phyloP scores from a whole-genome alignment of 176 grass and related monocot genomes.

The Calamus simplicifolius region DNA sequence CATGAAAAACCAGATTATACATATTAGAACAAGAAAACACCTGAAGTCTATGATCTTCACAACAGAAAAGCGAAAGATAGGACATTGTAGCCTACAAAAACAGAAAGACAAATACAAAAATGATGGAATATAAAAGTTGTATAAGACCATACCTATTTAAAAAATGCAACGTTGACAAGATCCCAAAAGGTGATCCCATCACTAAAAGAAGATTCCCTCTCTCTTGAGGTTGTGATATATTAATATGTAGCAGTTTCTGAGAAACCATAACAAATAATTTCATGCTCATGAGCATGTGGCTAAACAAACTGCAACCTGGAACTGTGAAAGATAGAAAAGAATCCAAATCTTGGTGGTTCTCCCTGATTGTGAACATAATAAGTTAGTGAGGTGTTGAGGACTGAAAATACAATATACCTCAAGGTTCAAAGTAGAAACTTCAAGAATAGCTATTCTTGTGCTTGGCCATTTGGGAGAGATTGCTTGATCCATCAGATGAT shows the following conservation, averaged over 20 bases:
- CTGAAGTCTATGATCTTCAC: too few relatives aligned
- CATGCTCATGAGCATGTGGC: background rate
- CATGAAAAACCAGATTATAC: too few relatives aligned
- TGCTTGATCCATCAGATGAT: slow-evolving; percentile 30
- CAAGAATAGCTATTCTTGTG: slow-evolving; percentile 87
- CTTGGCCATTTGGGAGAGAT: slow-evolving; percentile 36
- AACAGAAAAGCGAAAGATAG: too few relatives aligned
- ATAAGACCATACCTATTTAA: slow-evolving; percentile 58
- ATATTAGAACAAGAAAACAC: too few relatives aligned
- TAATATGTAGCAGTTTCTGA: slow-evolving; percentile 43
- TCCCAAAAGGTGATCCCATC: slow-evolving; percentile 79
- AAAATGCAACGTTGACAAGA: slow-evolving; percentile 82
- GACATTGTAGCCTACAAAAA: too few relatives aligned
- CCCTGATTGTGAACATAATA: too few relatives aligned
- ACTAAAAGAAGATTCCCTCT: slow-evolving; percentile 67
- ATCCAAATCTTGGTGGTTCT: background rate
- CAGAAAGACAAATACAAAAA: too few relatives aligned
- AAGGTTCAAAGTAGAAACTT: slow-evolving; percentile 38
- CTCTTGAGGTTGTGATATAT: slow-evolving; percentile 45
- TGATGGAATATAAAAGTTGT: too few relatives aligned
- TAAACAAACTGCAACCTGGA: background rate
- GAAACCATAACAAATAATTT: slow-evolving; percentile 1
- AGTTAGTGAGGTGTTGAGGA: too few relatives aligned
- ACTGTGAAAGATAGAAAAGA: slow-evolving; percentile 15
- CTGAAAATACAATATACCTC: slow-evolving; percentile 24